Percentiles rank a stretch among this genome's conserved stretches.
These are phyloP conservation scores for Erucastrum elatum DNA, from an alignment of 345 rosid genomes.

Conservation along the genomic window DNA sequence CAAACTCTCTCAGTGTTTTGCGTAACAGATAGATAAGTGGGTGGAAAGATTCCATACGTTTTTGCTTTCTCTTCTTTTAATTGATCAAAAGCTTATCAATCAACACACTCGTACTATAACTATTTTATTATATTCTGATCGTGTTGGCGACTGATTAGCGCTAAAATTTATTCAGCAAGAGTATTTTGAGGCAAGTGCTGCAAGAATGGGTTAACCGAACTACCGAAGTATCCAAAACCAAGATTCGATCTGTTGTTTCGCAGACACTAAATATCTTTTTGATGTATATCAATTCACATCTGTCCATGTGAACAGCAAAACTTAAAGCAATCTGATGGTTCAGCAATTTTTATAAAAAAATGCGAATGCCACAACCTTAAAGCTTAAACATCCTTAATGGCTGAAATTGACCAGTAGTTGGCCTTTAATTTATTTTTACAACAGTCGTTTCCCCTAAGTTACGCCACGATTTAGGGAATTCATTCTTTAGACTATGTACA, in stretches of 20 bases:
- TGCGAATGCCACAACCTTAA: not conserved
- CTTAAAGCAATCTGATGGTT: not conserved
- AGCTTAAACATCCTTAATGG: not conserved
- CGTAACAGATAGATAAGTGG: slow-evolving; percentile 29
- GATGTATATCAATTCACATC: not conserved
- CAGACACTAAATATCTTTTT: not conserved
- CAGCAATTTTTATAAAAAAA: not conserved
- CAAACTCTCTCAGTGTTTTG: slow-evolving; percentile 37
- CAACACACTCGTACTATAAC: slow-evolving; percentile 2
- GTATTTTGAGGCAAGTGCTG: not conserved
- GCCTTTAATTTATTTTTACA: too few species aligned
- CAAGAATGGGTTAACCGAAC: not conserved
- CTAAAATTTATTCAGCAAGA: not conserved
- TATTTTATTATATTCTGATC: not conserved
- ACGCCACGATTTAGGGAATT: slow-evolving; percentile 13
- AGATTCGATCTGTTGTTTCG: not conserved
- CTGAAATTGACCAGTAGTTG: not conserved
- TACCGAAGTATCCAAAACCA: not conserved
- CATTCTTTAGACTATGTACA: too few species aligned
- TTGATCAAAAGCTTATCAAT: slow-evolving; percentile 8
- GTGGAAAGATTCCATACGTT: slow-evolving; percentile 43
- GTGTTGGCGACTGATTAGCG: slow-evolving; percentile 21
- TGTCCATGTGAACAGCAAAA: not conserved
- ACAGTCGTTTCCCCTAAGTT: slow-evolving; percentile 7
- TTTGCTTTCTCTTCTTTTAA: slow-evolving; percentile 23